Evolutionary conservation across 805 yeast genomes (phyloP), one percentile per base, ranked within the genome.

Genomic region (Debaryomyces prosopidis): DNA sequence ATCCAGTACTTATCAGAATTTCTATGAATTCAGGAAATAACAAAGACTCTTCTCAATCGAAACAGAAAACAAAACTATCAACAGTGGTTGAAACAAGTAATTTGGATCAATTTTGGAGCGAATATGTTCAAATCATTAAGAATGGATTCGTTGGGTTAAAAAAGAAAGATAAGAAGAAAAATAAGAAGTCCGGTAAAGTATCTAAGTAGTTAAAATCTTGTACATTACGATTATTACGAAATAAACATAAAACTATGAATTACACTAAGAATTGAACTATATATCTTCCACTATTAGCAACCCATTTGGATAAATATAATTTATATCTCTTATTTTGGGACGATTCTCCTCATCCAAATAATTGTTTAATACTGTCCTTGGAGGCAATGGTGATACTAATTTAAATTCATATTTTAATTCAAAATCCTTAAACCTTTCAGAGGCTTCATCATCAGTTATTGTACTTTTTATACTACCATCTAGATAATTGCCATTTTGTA

Each of bases 111-210:
- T 91, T 91, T 62, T 91, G 97, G 97, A 62, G 65, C 36, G 82
- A 81, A 19, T 91, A 90, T 65, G 68, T 88, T 1, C 81, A 80
- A 36, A 79, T 79, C 0, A 73, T 90, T 45, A 90, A 88, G 60
- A 60, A 73, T 17, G 91, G 94, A 4, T 81, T 87, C 63, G 69
- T 70, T 3, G 96, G 96, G 1, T 75, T 91, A 63, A 79, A 82
- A 60, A 88, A 85, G 78, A 89, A 88, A 71, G 89, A 87, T 48
- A 89, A 88, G 74, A 83, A 82, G 67, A 84, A 82, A 74, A 79
- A 77, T 69, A 83, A 80, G 70, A 74, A 77, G 60, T 76, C 39
- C 18, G 73, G 68, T 52, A 72, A 63, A 62, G 65, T 66, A 27
- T 42, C 60, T 16, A 66, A 66, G 50, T 57, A 48, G 44, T 14